Percentiles rank a stretch among this genome's conserved stretches.
Evolutionary conservation across 2,329 filamentous ascomycete genomes (phyloP).

Genomic region (Microascus cirrosus): DNA sequence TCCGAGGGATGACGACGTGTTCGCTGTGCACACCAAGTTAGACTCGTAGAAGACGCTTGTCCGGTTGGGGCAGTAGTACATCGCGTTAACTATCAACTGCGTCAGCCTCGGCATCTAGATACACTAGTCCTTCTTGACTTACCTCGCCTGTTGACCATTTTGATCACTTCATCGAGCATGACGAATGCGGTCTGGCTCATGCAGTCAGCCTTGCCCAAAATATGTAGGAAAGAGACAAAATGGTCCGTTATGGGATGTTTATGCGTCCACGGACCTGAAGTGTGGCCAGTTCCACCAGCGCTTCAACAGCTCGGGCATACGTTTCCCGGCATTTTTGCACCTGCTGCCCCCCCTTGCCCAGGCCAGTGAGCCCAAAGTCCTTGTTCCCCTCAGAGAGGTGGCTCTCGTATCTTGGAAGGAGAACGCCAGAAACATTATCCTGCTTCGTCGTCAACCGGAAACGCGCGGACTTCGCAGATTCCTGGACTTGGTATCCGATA

Average conservation of each 20-base stretch:
- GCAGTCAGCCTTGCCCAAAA: not conserved
- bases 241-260: not conserved
- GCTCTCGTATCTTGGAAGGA: constrained; percentile 88
- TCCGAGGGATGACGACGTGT: constrained; percentile 93
- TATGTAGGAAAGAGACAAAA: not conserved
- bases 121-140: constrained; percentile 15
- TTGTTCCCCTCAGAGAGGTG: constrained; percentile 82
- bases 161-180: constrained; percentile 96
- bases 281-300: constrained; percentile 86
- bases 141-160: constrained; percentile 95
- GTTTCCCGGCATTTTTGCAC: constrained; percentile 92
- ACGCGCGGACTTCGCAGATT: constrained; percentile 83
- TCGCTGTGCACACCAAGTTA: constrained; percentile 38
- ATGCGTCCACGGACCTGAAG: constrained; percentile 48
- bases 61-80: constrained; percentile 40
- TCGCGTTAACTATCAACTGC: constrained; percentile 65
- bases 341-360: constrained; percentile 95
- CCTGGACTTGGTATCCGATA: constrained; percentile 94
- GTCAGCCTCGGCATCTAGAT: constrained; percentile 10
- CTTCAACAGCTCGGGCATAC: constrained; percentile 91
- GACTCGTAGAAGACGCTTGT: constrained; percentile 4
- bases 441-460: constrained; percentile 93
- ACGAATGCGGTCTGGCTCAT: constrained; percentile 75
- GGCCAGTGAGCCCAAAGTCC: constrained; percentile 89
- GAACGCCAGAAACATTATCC: constrained; percentile 95